A percentile compares a stretch with the other conserved stretches of the same genome.
phyloP scores from a whole-genome alignment of 2,329 filamentous ascomycete species.

The Sporothrix brunneoviolacea region DNA sequence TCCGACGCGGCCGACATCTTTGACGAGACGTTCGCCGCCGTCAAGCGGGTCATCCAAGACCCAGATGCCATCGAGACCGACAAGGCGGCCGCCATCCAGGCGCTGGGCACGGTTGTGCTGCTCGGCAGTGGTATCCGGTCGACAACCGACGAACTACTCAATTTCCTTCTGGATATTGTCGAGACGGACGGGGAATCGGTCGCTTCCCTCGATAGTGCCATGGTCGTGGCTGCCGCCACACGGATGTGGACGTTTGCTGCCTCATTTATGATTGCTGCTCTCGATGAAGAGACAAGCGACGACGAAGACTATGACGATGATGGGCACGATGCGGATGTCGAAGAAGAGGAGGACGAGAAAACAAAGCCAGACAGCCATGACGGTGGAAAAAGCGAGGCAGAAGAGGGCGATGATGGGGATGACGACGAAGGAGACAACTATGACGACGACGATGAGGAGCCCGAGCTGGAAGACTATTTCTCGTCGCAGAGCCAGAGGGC shows the following conservation, averaged over 20 bases:
- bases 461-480: constrained; percentile 34
- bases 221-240: constrained; percentile 67
- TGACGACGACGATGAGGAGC: neutral
- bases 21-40: constrained; percentile 48
- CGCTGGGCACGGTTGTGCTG: constrained; percentile 63
- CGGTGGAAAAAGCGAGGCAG: constrained; percentile 47
- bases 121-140: constrained; percentile 68
- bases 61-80: constrained; percentile 56
- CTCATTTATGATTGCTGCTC: constrained; percentile 28
- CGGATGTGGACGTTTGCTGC: constrained; percentile 76
- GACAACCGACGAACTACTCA: constrained; percentile 64
- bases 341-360: neutral
- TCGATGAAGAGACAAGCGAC: constrained; percentile 55
- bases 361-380: neutral
- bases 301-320: neutral
- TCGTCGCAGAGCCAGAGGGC: constrained; percentile 59
- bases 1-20: constrained; percentile 38
- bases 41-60: constrained; percentile 60
- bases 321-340: constrained; percentile 25
- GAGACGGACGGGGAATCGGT: constrained; percentile 71
- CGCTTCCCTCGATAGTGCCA: constrained; percentile 62
- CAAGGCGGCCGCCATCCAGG: constrained; percentile 67
- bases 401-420: constrained; percentile 42
- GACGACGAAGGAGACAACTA: neutral
- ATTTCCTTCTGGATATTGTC: constrained; percentile 69